Percentiles rank a stretch among this genome's conserved stretches.
phyloP scores from a whole-genome alignment of 1,284 basidiomycete species.

The Sanghuangporus weigelae region DNA sequence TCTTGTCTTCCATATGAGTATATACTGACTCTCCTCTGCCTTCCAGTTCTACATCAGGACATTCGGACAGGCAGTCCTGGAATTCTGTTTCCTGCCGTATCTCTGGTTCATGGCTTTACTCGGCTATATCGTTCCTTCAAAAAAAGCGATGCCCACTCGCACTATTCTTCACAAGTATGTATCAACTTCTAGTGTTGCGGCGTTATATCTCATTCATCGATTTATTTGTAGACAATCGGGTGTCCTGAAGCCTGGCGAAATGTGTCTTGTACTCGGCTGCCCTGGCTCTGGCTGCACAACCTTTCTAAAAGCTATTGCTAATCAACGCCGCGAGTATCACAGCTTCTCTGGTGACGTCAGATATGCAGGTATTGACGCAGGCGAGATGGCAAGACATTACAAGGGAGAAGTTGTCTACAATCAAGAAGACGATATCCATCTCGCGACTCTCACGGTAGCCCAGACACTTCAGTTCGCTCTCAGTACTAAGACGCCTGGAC shows the following conservation, averaged over 20 bases:
- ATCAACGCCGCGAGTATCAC: slow-evolving; percentile 60
- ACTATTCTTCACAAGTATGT: slow-evolving; percentile 65
- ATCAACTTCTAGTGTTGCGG: slow-evolving; percentile 16
- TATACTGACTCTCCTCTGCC: not conserved
- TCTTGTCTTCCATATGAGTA: not conserved
- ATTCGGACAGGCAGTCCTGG: slow-evolving; percentile 53
- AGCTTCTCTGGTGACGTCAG: slow-evolving; percentile 58
- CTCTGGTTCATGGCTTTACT: slow-evolving; percentile 45
- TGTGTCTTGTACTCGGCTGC: slow-evolving; percentile 73
- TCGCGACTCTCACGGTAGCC: slow-evolving; percentile 71
- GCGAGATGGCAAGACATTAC: slow-evolving; percentile 61
- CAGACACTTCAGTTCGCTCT: slow-evolving; percentile 68
- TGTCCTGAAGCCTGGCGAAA: slow-evolving; percentile 62
- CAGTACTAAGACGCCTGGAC: slow-evolving; percentile 62
- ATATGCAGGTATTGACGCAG: slow-evolving; percentile 68
- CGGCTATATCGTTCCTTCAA: slow-evolving; percentile 52
- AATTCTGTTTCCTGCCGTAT: slow-evolving; percentile 53
- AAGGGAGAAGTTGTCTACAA: slow-evolving; percentile 87
- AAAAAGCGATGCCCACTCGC: slow-evolving; percentile 42
- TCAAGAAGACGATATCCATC: slow-evolving; percentile 75
- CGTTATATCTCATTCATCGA: slow-evolving; percentile 24
- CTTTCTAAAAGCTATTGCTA: slow-evolving; percentile 74
- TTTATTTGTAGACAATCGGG: slow-evolving; percentile 58
- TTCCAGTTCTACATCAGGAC: slow-evolving; percentile 56
- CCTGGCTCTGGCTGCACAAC: slow-evolving; percentile 82